Percentiles rank a stretch among this genome's conserved stretches.
Evolutionary conservation across 2,329 filamentous ascomycete species (phyloP).

Genomic region (Hypomyces rosellus): DNA sequence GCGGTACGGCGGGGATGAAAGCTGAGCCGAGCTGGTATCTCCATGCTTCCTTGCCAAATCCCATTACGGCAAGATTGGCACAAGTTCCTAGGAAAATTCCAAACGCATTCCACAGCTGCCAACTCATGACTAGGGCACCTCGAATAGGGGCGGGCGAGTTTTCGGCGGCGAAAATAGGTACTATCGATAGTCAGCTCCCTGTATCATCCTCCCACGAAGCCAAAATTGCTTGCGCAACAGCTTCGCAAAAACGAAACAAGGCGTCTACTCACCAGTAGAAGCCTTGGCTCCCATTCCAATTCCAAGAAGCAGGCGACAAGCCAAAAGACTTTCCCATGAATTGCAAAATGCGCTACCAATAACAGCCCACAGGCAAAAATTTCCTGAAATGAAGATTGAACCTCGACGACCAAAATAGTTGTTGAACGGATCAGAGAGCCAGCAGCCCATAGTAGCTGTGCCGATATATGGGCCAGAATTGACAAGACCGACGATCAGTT

Average conservation of each 20-base stretch:
- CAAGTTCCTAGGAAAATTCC: constrained; percentile 57
- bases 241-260: background rate
- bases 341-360: constrained; percentile 67
- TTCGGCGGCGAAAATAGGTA: constrained; percentile 72
- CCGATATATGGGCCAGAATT: constrained; percentile 52
- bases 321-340: constrained; percentile 65
- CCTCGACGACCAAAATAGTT: constrained; percentile 38
- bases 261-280: constrained; percentile 40
- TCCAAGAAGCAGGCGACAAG: constrained; percentile 65
- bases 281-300: constrained; percentile 73
- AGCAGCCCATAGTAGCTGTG: constrained; percentile 49
- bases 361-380: constrained; percentile 63
- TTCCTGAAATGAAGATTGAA: constrained; percentile 65
- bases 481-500: constrained; percentile 57
- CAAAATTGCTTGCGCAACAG: background rate
- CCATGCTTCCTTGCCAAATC: constrained; percentile 42
- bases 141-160: constrained; percentile 63
- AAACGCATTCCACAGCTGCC: constrained; percentile 64
- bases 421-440: constrained; percentile 60
- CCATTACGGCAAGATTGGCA: constrained; percentile 46
- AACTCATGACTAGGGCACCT: constrained; percentile 75
- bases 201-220: background rate
- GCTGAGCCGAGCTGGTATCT: constrained; percentile 59
- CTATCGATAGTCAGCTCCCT: constrained; percentile 24
- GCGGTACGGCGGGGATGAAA: constrained; percentile 53